Percentiles rank a stretch among this genome's conserved stretches.
phyloP scores from a whole-genome alignment of 352 stramenopile genomes.

The Phytophthora tubulina region DNA sequence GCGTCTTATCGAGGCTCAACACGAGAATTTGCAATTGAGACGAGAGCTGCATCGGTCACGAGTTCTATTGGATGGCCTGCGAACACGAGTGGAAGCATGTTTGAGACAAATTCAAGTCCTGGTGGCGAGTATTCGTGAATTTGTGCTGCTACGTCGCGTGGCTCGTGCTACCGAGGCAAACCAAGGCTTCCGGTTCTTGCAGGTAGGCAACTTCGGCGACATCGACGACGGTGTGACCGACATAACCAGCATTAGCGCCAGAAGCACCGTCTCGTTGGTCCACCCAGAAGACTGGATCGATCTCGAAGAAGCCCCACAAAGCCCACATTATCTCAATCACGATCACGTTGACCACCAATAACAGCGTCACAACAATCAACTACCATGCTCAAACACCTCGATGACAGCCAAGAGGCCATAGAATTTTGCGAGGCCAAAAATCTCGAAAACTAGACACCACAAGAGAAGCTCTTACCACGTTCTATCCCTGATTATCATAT shows the following conservation, averaged over 20 bases:
- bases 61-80: background rate
- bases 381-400: background rate
- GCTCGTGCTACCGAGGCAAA: background rate
- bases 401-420: no score
- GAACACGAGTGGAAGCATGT: constrained; percentile 3
- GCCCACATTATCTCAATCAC: background rate
- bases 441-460: no score
- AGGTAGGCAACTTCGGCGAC: background rate
- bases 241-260: constrained; percentile 7
- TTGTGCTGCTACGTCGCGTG: constrained; percentile 10
- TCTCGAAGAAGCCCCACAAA: constrained; percentile 1
- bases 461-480: constrained; percentile 32
- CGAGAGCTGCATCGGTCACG: constrained; percentile 8
- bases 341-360: background rate
- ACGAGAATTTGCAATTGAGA: constrained; percentile 23
- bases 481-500: constrained; percentile 50
- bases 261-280: background rate
- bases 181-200: background rate
- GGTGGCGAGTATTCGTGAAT: constrained; percentile 21
- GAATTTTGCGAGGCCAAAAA: no score
- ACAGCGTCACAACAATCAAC: background rate
- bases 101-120: constrained; percentile 16
- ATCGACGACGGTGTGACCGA: background rate
- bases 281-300: constrained; percentile 6
- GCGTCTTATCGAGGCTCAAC: constrained; percentile 7